These are phyloP conservation scores for Piper betle DNA, from an alignment of 164 flowering plant species.

Conservation along the genomic window DNA sequence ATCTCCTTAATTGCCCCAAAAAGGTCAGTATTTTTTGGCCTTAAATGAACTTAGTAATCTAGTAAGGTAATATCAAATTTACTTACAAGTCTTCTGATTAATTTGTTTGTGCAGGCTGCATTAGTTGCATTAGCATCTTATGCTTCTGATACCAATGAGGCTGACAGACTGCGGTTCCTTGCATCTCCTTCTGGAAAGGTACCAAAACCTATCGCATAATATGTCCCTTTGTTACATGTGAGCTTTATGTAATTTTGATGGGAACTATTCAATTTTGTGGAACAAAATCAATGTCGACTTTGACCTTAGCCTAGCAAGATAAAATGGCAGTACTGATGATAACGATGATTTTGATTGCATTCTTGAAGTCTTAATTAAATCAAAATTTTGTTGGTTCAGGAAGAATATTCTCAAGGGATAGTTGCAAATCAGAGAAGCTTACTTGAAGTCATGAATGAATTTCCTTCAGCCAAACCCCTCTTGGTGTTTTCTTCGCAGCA, in stretches of 20 bases:
- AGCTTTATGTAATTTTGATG: too few relatives aligned
- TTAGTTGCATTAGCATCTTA: slow-evolving; percentile 83
- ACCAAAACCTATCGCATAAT: background rate
- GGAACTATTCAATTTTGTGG: too few relatives aligned
- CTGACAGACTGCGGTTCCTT: slow-evolving; percentile 66
- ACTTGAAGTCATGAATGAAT: slow-evolving; percentile 90
- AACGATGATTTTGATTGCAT: too few relatives aligned
- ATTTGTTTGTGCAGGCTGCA: slow-evolving; percentile 50
- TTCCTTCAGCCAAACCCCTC: slow-evolving; percentile 91
- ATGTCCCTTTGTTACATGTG: too few relatives aligned
- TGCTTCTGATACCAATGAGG: slow-evolving; percentile 86
- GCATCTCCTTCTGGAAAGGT: slow-evolving; percentile 99
- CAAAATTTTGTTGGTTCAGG: slow-evolving; percentile 29
- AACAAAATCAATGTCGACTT: too few relatives aligned
- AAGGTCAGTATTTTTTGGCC: slow-evolving; percentile 40
- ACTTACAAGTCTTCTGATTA: background rate
- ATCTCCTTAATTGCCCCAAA: slow-evolving; percentile 86
- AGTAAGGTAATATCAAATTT: background rate
- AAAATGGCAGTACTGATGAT: too few relatives aligned
- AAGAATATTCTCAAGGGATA: slow-evolving; percentile 90
- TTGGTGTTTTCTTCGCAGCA: slow-evolving; percentile 97
- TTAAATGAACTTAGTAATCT: background rate
- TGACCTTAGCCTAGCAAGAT: too few relatives aligned
- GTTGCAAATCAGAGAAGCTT: slow-evolving; percentile 88
- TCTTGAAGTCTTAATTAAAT: too few relatives aligned